Conservation (phyloP, 257 asterid species). For the Solanum neorickii region DNA sequence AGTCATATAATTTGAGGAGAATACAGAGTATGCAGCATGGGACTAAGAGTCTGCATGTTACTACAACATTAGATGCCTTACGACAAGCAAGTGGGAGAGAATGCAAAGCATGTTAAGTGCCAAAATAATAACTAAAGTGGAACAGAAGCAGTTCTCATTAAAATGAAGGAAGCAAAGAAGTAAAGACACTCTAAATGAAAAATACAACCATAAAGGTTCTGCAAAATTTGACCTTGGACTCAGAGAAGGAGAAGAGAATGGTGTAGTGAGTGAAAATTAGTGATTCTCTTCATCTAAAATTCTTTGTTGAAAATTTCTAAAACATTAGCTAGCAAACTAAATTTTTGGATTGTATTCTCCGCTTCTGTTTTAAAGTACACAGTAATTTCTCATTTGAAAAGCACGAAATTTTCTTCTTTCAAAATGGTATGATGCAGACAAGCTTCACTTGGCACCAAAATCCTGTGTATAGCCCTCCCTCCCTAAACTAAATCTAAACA, state of each 20-base stretch:
- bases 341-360: not conserved
- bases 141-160: not conserved
- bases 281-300: not conserved
- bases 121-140: not conserved
- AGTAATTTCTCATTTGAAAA: not conserved
- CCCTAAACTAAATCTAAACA: not conserved
- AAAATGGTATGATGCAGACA: not conserved
- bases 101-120: not conserved
- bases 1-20: not conserved
- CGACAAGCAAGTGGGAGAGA: not conserved
- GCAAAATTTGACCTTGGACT: not conserved
- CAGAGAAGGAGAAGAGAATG: not conserved
- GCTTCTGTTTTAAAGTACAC: not conserved
- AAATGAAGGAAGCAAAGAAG: not conserved
- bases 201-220: not conserved
- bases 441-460: not conserved
- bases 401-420: not conserved
- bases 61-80: not conserved
- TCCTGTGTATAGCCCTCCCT: not conserved
- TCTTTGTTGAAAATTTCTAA: not conserved
- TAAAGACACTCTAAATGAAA: not conserved
- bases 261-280: not conserved
- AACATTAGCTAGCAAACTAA: not conserved
- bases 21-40: not conserved
- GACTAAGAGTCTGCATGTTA: not conserved